Evolutionary conservation across 257 asterid species (phyloP).

Genomic region (Salvia rosmarinus): DNA sequence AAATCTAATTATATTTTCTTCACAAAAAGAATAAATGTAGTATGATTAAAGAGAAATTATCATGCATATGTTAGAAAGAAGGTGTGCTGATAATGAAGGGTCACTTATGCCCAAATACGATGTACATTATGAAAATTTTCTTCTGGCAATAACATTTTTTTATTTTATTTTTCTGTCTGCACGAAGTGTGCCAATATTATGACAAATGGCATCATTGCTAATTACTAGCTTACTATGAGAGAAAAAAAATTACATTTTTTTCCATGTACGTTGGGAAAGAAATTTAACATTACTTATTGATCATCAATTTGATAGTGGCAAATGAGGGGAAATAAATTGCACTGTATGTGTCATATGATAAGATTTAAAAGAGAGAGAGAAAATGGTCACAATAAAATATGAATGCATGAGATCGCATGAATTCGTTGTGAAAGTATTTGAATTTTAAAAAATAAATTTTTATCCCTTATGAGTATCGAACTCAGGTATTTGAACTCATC

Average conservation of each 20-base stretch:
- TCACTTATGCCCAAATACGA: slow-evolving; percentile 34
- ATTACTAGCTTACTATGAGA: slow-evolving; percentile 13
- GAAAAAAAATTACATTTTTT: neutral
- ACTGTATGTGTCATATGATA: no score
- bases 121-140: slow-evolving; percentile 17
- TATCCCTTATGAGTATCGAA: no score
- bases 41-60: slow-evolving; percentile 29
- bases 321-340: no score
- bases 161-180: slow-evolving; percentile 33
- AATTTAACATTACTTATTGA: no score
- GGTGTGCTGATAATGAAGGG: slow-evolving; percentile 36
- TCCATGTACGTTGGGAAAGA: no score
- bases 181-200: slow-evolving; percentile 38
- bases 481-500: no score
- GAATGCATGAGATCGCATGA: no score
- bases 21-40: slow-evolving; percentile 14
- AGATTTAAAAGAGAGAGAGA: no score
- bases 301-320: no score
- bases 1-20: neutral
- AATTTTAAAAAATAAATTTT: no score
- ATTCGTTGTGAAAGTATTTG: no score
- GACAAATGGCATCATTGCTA: slow-evolving; percentile 32
- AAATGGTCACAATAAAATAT: no score
- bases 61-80: slow-evolving; percentile 22
- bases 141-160: neutral